phyloP scores from a whole-genome alignment of 2,329 filamentous ascomycete species.

The Scedosporium apiospermum region DNA sequence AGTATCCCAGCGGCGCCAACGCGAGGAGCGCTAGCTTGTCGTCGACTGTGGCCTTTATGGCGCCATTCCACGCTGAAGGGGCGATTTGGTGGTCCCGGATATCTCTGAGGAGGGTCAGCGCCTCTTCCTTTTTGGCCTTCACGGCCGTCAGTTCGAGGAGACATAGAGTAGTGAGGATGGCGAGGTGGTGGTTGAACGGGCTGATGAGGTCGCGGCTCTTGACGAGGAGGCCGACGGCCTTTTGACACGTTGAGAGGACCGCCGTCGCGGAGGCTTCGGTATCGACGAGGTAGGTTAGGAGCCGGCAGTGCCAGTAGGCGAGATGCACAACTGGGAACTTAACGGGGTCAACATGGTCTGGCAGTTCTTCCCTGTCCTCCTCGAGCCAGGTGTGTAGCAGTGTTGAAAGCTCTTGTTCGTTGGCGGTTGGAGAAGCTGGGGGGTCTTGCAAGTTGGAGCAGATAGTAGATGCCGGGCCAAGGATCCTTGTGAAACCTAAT shows the following conservation, averaged over 20 bases:
- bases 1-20: conserved; percentile 24
- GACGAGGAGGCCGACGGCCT: conserved; percentile 49
- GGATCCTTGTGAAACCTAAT: conserved; percentile 43
- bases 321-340: conserved; percentile 51
- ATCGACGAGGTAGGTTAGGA: conserved; percentile 53
- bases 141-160: conserved; percentile 49
- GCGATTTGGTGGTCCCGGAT: conserved; percentile 45
- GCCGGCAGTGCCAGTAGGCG: conserved; percentile 60
- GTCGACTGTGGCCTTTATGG: conserved; percentile 42
- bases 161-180: conserved; percentile 48
- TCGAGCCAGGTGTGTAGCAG: conserved; percentile 27
- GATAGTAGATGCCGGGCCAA: conserved; percentile 30
- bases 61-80: conserved; percentile 42
- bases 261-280: conserved; percentile 45
- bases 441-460: conserved; percentile 17
- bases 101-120: conserved; percentile 42
- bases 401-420: neutral
- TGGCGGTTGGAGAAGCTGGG: neutral
- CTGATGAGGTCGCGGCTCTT: conserved; percentile 44
- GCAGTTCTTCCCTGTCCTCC: conserved; percentile 55
- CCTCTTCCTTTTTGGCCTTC: conserved; percentile 47
- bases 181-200: conserved; percentile 60
- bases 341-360: conserved; percentile 41
- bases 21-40: conserved; percentile 24
- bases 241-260: conserved; percentile 49